phyloP scores from a whole-genome alignment of 371 early-diverging fungal genomes.

The Haplosporangium sp. region DNA sequence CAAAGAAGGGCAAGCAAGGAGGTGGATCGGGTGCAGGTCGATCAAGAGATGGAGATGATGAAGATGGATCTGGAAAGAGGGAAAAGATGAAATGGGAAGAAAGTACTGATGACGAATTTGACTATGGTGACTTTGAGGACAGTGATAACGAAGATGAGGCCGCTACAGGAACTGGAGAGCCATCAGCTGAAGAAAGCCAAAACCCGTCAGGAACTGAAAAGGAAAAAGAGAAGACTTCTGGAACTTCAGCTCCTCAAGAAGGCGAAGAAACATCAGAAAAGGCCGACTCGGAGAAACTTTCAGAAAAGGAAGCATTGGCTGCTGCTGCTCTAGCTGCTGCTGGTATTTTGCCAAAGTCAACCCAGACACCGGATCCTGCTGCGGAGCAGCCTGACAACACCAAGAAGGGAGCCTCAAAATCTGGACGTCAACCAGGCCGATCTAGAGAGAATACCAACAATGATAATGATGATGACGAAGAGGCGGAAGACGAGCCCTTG shows the following conservation, averaged over 20 bases:
- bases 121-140: constrained; percentile 55
- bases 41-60: constrained; percentile 20
- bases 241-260: constrained; percentile 5
- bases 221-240: constrained; percentile 11
- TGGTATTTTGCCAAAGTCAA: constrained; percentile 45
- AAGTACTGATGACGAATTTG: constrained; percentile 56
- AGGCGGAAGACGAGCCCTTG: constrained; percentile 45
- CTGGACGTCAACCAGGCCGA: constrained; percentile 10
- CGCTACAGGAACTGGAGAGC: constrained; percentile 8
- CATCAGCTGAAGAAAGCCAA: neutral
- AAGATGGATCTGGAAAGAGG: constrained; percentile 36
- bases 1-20: constrained; percentile 40
- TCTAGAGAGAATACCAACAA: constrained; percentile 11
- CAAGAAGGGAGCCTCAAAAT: constrained; percentile 13
- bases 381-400: neutral
- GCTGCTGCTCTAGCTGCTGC: constrained; percentile 55
- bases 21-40: constrained; percentile 14
- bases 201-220: constrained; percentile 3
- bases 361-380: constrained; percentile 13
- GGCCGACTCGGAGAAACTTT: neutral
- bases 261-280: constrained; percentile 2
- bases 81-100: constrained; percentile 57
- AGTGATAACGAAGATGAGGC: constrained; percentile 31
- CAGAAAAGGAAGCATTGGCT: constrained; percentile 44
- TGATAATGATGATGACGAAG: constrained; percentile 24